These are phyloP conservation scores for Talaromyces sp. DNA, from an alignment of 2,329 filamentous ascomycete species.

Conservation along the genomic window DNA sequence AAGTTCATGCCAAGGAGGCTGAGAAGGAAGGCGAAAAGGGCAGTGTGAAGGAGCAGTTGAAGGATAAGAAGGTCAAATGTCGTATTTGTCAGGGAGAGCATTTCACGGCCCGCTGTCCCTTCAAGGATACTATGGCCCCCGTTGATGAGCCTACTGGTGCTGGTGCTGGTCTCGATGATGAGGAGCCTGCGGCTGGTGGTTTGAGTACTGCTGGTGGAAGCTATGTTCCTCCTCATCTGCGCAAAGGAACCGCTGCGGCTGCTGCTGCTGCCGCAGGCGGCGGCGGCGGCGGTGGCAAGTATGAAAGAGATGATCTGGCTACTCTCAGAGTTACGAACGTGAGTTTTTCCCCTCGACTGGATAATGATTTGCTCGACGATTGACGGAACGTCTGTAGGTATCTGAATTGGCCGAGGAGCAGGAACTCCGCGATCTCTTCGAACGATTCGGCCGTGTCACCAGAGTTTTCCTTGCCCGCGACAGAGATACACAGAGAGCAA, in stretches of 20 bases:
- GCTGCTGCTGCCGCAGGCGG: constrained; percentile 51
- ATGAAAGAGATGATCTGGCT: constrained; percentile 91
- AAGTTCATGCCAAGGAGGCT: constrained; percentile 75
- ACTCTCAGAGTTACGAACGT: constrained; percentile 98
- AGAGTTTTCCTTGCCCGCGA: constrained; percentile 98
- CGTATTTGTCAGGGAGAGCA: constrained; percentile 98
- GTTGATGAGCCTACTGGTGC: constrained; percentile 41
- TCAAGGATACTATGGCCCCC: constrained; percentile 98
- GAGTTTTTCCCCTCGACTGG: constrained; percentile 41
- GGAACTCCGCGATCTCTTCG: constrained; percentile 96
- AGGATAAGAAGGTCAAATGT: constrained; percentile 99
- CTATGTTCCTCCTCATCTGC: constrained; percentile 91
- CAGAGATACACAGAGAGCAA: constrained; percentile 88
- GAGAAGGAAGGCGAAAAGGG: constrained; percentile 53
- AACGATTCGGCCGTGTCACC: constrained; percentile 92
- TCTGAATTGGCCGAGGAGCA: constrained; percentile 95
- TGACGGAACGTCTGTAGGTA: constrained; percentile 48
- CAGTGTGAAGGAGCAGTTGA: constrained; percentile 64
- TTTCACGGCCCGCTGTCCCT: constrained; percentile 97
- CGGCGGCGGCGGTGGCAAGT: constrained; percentile 87
- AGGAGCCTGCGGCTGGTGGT: constrained; percentile 46
- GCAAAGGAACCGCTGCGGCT: constrained; percentile 54
- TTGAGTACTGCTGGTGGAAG: constrained; percentile 63
- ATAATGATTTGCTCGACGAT: background rate
- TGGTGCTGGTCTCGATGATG: constrained; percentile 39